phyloP scores from a whole-genome alignment of 305 asterid genomes.

The Euphrasia arctica region DNA sequence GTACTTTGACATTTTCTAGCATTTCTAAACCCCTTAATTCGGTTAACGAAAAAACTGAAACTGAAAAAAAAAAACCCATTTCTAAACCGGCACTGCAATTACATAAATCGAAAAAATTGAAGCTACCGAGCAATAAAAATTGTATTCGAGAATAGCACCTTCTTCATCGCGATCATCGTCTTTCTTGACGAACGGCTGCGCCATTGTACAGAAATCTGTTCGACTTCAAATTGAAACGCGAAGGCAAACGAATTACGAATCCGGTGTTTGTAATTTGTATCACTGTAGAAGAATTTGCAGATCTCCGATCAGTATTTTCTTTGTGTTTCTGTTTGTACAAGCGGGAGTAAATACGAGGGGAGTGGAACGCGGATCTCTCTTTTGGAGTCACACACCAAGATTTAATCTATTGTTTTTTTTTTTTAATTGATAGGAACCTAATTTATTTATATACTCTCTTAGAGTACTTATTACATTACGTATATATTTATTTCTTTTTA shows the following conservation, averaged over 20 bases:
- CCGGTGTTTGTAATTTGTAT: background rate
- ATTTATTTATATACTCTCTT: no score
- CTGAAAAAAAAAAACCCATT: no score
- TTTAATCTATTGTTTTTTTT: no score
- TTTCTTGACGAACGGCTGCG: slow-evolving; percentile 75
- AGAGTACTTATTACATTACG: no score
- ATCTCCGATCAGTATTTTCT: slow-evolving; percentile 15
- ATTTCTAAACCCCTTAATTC: background rate
- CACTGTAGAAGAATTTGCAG: slow-evolving; percentile 16
- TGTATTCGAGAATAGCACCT: slow-evolving; percentile 33
- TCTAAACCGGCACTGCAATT: background rate
- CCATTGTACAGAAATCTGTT: slow-evolving; percentile 51
- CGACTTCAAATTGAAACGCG: slow-evolving; percentile 9
- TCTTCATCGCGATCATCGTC: slow-evolving; percentile 95
- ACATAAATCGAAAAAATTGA: background rate
- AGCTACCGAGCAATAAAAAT: background rate
- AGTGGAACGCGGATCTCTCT: no score
- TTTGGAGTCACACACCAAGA: no score
- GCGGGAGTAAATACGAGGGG: no score
- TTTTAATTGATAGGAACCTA: no score
- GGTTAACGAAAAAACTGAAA: background rate
- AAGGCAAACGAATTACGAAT: background rate
- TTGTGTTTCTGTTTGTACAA: no score
- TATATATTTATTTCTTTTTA: no score
- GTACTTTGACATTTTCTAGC: slow-evolving; percentile 18